Percentiles rank a stretch among this genome's conserved stretches.
Conservation (phyloP, 129 eudicot genomes). For the Flaveria bidentis region DNA sequence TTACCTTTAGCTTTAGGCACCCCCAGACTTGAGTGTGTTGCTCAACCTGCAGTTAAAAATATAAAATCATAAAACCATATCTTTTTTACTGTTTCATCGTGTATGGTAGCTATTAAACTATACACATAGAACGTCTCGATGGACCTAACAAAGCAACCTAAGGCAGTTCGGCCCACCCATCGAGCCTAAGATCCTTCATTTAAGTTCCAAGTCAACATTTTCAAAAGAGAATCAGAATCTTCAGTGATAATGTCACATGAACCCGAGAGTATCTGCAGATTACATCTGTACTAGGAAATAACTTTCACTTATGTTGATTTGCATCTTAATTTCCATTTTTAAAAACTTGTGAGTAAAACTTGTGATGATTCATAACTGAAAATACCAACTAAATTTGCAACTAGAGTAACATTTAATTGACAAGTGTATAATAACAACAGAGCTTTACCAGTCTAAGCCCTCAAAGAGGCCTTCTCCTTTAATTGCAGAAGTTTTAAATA, state of each 20-base stretch:
- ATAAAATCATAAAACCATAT: neutral
- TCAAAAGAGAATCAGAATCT: too few relatives aligned
- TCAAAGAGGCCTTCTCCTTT: constrained; percentile 99
- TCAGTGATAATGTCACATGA: neutral
- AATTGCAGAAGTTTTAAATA: constrained; percentile 89
- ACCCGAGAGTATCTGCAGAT: neutral
- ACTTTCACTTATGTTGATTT: neutral
- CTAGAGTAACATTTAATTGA: neutral
- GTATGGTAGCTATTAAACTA: too few relatives aligned
- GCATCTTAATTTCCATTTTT: neutral
- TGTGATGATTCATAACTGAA: neutral
- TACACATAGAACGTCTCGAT: neutral
- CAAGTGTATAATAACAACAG: neutral
- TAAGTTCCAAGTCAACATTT: neutral
- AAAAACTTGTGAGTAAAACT: neutral
- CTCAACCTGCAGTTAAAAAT: constrained; percentile 58
- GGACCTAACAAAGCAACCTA: neutral
- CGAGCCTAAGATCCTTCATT: neutral
- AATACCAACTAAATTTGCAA: neutral
- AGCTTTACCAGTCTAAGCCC: constrained; percentile 88
- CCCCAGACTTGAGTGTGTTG: constrained; percentile 84
- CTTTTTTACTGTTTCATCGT: too few relatives aligned
- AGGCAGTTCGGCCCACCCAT: neutral
- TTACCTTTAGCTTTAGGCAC: constrained; percentile 55
- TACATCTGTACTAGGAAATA: neutral